Percentiles rank a stretch among this genome's conserved stretches.
Conservation (phyloP, 2,329 filamentous ascomycete genomes). For the Fragosphaeria purpurea region DNA sequence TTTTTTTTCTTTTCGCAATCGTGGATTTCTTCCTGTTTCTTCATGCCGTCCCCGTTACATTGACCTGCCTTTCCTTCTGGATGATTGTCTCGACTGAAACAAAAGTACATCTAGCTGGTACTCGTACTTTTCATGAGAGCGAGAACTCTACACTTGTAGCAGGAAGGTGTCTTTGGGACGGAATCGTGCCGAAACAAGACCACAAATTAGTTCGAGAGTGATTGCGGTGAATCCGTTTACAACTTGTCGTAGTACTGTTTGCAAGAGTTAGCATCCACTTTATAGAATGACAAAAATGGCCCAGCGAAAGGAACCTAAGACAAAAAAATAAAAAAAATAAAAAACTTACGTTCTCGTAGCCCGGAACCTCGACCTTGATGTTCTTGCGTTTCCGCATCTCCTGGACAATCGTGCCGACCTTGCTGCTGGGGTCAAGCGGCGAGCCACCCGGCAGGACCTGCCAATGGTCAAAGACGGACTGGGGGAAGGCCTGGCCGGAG, state of each 20-base stretch:
- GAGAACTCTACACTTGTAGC: no score
- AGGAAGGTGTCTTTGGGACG: no score
- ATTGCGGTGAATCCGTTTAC: conserved; percentile 45
- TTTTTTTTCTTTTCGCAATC: neutral
- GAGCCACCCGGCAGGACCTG: conserved; percentile 91
- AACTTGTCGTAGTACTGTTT: conserved; percentile 96
- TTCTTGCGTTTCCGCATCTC: conserved; percentile 99
- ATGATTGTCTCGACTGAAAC: no score
- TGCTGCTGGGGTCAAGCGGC: conserved; percentile 70
- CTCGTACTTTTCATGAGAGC: no score
- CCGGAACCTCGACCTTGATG: conserved; percentile 92
- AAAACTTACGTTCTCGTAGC: conserved; percentile 83
- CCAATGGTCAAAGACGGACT: conserved; percentile 99
- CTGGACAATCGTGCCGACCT: conserved; percentile 73
- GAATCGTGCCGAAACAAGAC: neutral
- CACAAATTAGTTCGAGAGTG: conserved; percentile 8
- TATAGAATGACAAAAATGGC: neutral
- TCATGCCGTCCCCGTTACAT: no score
- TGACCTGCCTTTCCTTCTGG: no score
- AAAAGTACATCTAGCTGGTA: no score
- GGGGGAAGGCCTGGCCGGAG: conserved; percentile 96
- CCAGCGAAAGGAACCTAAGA: neutral
- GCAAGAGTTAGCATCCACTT: conserved; percentile 27
- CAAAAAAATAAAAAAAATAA: no score
- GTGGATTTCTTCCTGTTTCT: no score